Conservation (phyloP, 108 stramenopile genomes). For the Nitzschia sp. region DNA sequence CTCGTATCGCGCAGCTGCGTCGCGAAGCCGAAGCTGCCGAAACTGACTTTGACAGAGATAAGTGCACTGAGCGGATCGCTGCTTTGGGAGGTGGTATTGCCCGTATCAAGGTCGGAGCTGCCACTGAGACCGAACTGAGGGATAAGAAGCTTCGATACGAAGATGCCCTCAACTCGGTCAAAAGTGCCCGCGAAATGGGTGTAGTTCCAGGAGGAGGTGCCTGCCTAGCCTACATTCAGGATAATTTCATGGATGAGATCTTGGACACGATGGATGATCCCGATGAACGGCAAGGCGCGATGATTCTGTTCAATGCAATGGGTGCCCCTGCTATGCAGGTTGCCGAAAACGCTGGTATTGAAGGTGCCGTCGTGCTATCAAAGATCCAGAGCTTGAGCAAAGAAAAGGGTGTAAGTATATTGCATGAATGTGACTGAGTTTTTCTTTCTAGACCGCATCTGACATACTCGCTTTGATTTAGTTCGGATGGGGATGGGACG, state of each 20-base stretch:
- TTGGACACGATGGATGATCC: slow-evolving; percentile 84
- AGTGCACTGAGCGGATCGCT: slow-evolving; percentile 93
- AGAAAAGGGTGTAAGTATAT: slow-evolving; percentile 75
- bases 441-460: slow-evolving; percentile 10
- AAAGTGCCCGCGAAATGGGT: slow-evolving; percentile 90
- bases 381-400: slow-evolving; percentile 82
- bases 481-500: slow-evolving; percentile 95
- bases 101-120: slow-evolving; percentile 97
- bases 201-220: slow-evolving; percentile 97
- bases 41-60: slow-evolving; percentile 91
- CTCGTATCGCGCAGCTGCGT: slow-evolving; percentile 90
- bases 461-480: too few species aligned
- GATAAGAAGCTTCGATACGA: slow-evolving; percentile 98
- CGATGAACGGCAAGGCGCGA: slow-evolving; percentile 87
- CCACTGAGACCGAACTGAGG: slow-evolving; percentile 98
- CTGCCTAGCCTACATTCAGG: slow-evolving; percentile 86
- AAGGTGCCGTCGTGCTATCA: slow-evolving; percentile 95
- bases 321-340: slow-evolving; percentile 90
- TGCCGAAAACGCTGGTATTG: slow-evolving; percentile 93
- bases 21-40: slow-evolving; percentile 86
- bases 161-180: slow-evolving; percentile 95
- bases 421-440: slow-evolving; percentile 14
- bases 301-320: slow-evolving; percentile 87
- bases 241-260: slow-evolving; percentile 63
- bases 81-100: slow-evolving; percentile 97